These are phyloP conservation scores for Acrodontium crateriforme DNA, from an alignment of 2,329 filamentous ascomycete genomes.

Conservation along the genomic window DNA sequence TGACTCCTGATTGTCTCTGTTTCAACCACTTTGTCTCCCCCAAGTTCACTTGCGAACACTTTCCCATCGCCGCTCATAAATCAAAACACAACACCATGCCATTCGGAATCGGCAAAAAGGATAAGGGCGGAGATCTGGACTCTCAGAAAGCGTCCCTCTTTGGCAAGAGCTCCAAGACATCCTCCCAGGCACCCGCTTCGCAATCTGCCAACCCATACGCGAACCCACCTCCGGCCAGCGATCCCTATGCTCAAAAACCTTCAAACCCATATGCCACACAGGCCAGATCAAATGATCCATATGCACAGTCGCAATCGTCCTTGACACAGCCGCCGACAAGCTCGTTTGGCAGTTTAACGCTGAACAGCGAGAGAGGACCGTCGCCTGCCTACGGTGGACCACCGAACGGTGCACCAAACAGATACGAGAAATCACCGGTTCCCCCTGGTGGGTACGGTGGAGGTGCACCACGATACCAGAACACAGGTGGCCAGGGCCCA, in stretches of 20 bases:
- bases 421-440: conserved; percentile 32
- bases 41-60: too few species aligned
- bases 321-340: conserved; percentile 17
- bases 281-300: conserved; percentile 13
- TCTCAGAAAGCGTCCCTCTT: too few species aligned
- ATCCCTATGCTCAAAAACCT: conserved; percentile 37
- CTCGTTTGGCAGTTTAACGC: conserved; percentile 17
- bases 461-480: conserved; percentile 13
- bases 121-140: too few species aligned
- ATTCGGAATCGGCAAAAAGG: too few species aligned
- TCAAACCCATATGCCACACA: conserved; percentile 16
- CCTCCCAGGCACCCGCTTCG: conserved; percentile 15
- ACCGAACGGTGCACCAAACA: conserved; percentile 15
- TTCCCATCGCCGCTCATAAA: too few species aligned
- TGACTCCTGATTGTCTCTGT: too few species aligned
- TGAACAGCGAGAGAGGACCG: conserved; percentile 13
- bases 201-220: conserved; percentile 42
- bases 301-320: conserved; percentile 12
- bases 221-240: conserved; percentile 28
- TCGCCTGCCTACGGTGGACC: conserved; percentile 23
- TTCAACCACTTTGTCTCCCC: too few species aligned
- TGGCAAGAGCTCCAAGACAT: background rate
- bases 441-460: conserved; percentile 32
- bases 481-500: conserved; percentile 23
- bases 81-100: too few species aligned